A percentile compares a stretch with the other conserved stretches of the same genome.
Conservation (phyloP, 257 asterid genomes). For the Solanum lignicaule region DNA sequence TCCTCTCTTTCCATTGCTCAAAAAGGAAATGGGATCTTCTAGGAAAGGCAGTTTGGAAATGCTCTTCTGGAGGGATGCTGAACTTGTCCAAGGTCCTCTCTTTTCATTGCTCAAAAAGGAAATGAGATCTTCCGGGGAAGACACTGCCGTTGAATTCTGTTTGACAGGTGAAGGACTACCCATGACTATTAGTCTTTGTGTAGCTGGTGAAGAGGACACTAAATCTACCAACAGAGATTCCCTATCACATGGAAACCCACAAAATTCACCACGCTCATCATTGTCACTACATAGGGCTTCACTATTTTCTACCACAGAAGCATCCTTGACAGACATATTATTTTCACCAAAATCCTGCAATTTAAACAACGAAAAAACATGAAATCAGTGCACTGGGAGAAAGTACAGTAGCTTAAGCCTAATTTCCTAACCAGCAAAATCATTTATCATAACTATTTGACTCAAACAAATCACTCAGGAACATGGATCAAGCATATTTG, state of each 20-base stretch:
- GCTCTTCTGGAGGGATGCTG: conserved; percentile 65
- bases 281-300: not conserved
- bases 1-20: conserved; percentile 19
- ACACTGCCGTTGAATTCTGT: conserved; percentile 22
- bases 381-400: not conserved
- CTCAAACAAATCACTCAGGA: not conserved
- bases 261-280: conserved; percentile 13
- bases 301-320: not conserved
- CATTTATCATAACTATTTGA: not conserved
- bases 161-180: conserved; percentile 36
- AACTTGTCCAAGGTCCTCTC: conserved; percentile 18
- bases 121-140: conserved; percentile 29
- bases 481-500: not conserved
- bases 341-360: conserved; percentile 2
- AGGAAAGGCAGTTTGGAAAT: conserved; percentile 52
- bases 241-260: conserved; percentile 21
- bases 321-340: conserved; percentile 3
- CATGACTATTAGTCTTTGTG: conserved; percentile 15
- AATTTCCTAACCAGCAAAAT: not conserved
- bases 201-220: conserved; percentile 35
- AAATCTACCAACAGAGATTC: conserved; percentile 24
- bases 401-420: not conserved
- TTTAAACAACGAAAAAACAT: not conserved
- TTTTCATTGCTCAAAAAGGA: conserved; percentile 27
- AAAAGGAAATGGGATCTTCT: conserved; percentile 27